Conservation (phyloP, 192 early-diverging fungal genomes). For the Linnemannia exigua region DNA sequence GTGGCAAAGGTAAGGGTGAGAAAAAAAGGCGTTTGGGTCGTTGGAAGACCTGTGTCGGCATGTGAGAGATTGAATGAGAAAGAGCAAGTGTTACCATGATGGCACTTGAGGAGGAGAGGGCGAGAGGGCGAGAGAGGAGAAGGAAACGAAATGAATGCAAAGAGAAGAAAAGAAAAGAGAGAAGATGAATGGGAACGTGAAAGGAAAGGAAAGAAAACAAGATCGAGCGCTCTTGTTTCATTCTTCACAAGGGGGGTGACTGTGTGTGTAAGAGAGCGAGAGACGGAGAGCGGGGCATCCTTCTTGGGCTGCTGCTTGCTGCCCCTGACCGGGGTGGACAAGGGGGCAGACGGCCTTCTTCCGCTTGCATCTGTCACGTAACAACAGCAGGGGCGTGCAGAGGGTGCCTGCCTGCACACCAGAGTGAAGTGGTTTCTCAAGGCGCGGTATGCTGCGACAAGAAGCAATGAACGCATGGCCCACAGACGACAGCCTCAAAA, state of each 20-base stretch:
- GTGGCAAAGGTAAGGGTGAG: neutral
- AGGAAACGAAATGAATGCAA: neutral
- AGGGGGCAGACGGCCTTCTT: no score
- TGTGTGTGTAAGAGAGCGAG: neutral
- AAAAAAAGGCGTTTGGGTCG: neutral
- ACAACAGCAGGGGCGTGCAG: no score
- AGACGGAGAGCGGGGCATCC: neutral
- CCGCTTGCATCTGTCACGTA: no score
- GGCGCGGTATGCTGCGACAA: no score
- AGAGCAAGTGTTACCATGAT: conserved; percentile 17
- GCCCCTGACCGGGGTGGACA: neutral
- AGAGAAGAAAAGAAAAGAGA: neutral
- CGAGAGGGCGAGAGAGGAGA: neutral
- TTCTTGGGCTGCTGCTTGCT: neutral
- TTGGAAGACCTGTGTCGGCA: neutral
- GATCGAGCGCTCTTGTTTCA: neutral
- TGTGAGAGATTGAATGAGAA: neutral
- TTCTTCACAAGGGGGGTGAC: neutral
- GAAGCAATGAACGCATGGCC: no score
- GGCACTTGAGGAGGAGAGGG: neutral
- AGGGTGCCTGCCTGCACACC: no score
- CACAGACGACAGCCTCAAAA: neutral
- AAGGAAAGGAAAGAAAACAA: neutral
- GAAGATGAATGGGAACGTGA: neutral
- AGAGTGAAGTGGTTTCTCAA: no score